These are phyloP conservation scores for Calonectria naviculata DNA, from an alignment of 2,329 filamentous ascomycete species.

Conservation along the genomic window DNA sequence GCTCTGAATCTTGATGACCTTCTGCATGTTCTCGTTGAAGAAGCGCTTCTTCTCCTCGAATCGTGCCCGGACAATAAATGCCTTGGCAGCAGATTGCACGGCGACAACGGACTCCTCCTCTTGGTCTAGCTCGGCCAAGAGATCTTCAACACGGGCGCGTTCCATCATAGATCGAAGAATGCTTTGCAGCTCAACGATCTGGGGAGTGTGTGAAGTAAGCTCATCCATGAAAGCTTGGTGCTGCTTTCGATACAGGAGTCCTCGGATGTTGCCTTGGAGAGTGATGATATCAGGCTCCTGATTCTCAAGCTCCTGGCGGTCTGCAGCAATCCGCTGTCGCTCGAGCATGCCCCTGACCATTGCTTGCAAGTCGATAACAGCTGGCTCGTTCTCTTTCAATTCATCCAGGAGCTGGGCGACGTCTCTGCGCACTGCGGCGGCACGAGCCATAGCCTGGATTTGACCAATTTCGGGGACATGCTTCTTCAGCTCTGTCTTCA, in stretches of 20 bases:
- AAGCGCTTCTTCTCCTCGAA: constrained; percentile 89
- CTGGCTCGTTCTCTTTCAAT: constrained; percentile 57
- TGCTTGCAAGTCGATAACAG: constrained; percentile 66
- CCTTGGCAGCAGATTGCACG: constrained; percentile 80
- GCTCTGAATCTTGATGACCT: constrained; percentile 98
- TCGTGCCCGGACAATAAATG: constrained; percentile 75
- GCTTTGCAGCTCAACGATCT: constrained; percentile 78
- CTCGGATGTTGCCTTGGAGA: constrained; percentile 76
- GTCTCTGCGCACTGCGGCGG: constrained; percentile 63
- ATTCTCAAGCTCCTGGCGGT: constrained; percentile 66
- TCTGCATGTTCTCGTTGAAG: constrained; percentile 98
- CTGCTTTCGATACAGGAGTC: constrained; percentile 70
- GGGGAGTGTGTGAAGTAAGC: constrained; percentile 74
- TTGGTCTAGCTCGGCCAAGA: constrained; percentile 82
- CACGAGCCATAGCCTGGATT: constrained; percentile 65
- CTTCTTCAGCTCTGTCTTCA: constrained; percentile 60
- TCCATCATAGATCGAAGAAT: constrained; percentile 83
- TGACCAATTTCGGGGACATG: constrained; percentile 56
- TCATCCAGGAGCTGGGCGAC: constrained; percentile 60
- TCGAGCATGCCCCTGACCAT: constrained; percentile 71
- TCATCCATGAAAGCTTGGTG: constrained; percentile 74
- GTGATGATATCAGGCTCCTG: constrained; percentile 67
- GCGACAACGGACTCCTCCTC: constrained; percentile 82
- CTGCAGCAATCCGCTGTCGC: constrained; percentile 59
- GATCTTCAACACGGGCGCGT: constrained; percentile 77